Percentiles rank a stretch among this genome's conserved stretches.
Evolutionary conservation across 441 rosid genomes (phyloP).

Genomic region (Viola pubescens): DNA sequence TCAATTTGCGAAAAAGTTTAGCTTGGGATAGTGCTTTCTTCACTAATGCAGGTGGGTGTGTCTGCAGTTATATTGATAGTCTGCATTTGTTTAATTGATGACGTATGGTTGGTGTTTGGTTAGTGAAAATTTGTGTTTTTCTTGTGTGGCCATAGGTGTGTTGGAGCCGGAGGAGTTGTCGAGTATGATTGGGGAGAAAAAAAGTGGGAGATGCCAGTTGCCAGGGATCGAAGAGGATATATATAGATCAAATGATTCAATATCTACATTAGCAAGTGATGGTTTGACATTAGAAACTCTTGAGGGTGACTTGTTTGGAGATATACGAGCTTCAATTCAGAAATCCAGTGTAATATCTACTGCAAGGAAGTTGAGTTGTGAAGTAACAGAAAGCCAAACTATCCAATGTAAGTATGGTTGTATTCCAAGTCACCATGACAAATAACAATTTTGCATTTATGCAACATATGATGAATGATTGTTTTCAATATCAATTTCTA

Average conservation of each 20-base stretch:
- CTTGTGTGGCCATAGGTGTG: conserved; percentile 43
- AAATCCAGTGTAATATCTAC: conserved; percentile 40
- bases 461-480: too few species aligned
- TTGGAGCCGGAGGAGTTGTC: conserved; percentile 84
- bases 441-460: not conserved
- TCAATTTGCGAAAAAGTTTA: conserved; percentile 74
- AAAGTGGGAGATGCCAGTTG: conserved; percentile 31
- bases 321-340: conserved; percentile 74
- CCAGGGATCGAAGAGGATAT: conserved; percentile 69
- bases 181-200: conserved; percentile 53
- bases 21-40: conserved; percentile 97
- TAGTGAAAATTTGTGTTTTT: not conserved
- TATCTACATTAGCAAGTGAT: conserved; percentile 67
- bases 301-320: conserved; percentile 57
- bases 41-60: conserved; percentile 60
- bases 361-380: conserved; percentile 21
- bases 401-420: conserved; percentile 40
- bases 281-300: conserved; percentile 39
- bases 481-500: not conserved
- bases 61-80: not conserved
- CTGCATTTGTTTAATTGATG: not conserved
- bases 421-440: not conserved
- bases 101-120: not conserved
- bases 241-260: conserved; percentile 66
- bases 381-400: conserved; percentile 21